Conservation (phyloP, 2,329 filamentous ascomycete species). For the Apiospora malaysiana region DNA sequence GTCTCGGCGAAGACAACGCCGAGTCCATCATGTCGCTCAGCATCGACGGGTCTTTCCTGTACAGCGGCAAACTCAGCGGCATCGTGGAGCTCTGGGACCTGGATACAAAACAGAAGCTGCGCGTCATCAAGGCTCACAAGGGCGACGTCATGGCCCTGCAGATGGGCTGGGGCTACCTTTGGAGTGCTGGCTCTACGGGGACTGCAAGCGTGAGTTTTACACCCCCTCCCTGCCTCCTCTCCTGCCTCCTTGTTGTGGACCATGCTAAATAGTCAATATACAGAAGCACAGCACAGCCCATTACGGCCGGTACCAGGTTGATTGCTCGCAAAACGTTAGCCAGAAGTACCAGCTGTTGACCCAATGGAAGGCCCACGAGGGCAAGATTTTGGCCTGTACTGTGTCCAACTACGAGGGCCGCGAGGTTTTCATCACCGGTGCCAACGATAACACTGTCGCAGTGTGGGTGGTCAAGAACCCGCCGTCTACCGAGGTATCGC, state of each 20-base stretch:
- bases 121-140: slow-evolving; percentile 81
- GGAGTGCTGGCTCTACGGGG: slow-evolving; percentile 90
- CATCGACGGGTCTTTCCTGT: slow-evolving; percentile 89
- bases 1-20: slow-evolving; percentile 64
- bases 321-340: slow-evolving; percentile 62
- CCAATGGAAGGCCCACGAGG: slow-evolving; percentile 83
- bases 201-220: slow-evolving; percentile 61
- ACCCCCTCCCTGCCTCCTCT: slow-evolving; percentile 60
- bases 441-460: slow-evolving; percentile 87
- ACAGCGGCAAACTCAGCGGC: slow-evolving; percentile 86
- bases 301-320: slow-evolving; percentile 61
- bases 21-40: slow-evolving; percentile 77
- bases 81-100: slow-evolving; percentile 96
- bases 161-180: slow-evolving; percentile 83
- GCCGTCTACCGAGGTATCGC: slow-evolving; percentile 36
- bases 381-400: slow-evolving; percentile 85
- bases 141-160: slow-evolving; percentile 87
- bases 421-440: slow-evolving; percentile 91
- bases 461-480: slow-evolving; percentile 78
- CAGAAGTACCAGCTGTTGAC: slow-evolving; percentile 82
- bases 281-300: slow-evolving; percentile 69
- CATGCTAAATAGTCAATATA: slow-evolving; percentile 42
- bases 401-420: slow-evolving; percentile 72
- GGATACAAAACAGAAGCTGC: slow-evolving; percentile 87
- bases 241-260: slow-evolving; percentile 30